These are phyloP conservation scores for Candida ficus DNA, from an alignment of 805 yeast genomes.

Conservation along the genomic window DNA sequence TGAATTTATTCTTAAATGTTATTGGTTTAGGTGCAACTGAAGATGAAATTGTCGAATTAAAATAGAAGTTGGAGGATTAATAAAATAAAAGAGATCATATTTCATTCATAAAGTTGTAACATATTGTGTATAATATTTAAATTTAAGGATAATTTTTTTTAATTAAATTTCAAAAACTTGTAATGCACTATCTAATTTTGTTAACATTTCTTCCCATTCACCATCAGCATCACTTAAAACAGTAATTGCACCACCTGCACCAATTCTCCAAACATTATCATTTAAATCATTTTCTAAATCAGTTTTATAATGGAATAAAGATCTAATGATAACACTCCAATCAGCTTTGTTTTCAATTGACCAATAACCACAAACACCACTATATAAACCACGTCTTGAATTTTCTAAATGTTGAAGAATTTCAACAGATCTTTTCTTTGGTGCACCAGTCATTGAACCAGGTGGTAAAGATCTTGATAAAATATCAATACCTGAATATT, in stretches of 20 bases:
- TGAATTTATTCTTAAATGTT: constrained; percentile 89
- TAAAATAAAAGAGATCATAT: not conserved
- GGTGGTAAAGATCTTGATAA: constrained; percentile 83
- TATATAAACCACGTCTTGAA: constrained; percentile 68
- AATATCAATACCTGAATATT: constrained; percentile 70
- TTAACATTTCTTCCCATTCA: constrained; percentile 89
- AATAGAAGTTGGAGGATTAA: constrained; percentile 19
- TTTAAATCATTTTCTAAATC: constrained; percentile 31
- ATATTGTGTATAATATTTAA: constrained; percentile 1
- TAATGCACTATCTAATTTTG: constrained; percentile 75
- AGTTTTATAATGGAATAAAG: constrained; percentile 60
- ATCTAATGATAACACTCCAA: constrained; percentile 94
- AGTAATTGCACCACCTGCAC: constrained; percentile 98
- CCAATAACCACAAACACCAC: constrained; percentile 97
- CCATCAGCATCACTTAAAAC: constrained; percentile 76
- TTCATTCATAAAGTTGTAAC: no score
- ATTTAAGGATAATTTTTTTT: constrained; percentile 8
- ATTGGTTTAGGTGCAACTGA: constrained; percentile 95
- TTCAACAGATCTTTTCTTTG: constrained; percentile 89
- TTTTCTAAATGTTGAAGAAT: constrained; percentile 47
- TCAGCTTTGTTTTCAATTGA: constrained; percentile 81
- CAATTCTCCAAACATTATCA: constrained; percentile 66
- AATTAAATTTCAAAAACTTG: constrained; percentile 46
- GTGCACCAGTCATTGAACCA: constrained; percentile 99
- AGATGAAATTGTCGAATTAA: constrained; percentile 78